Evolutionary conservation across 164 flowering plant genomes (phyloP), one percentile per base, ranked within the genome.

Genomic region (Stephania yunnanensis): DNA sequence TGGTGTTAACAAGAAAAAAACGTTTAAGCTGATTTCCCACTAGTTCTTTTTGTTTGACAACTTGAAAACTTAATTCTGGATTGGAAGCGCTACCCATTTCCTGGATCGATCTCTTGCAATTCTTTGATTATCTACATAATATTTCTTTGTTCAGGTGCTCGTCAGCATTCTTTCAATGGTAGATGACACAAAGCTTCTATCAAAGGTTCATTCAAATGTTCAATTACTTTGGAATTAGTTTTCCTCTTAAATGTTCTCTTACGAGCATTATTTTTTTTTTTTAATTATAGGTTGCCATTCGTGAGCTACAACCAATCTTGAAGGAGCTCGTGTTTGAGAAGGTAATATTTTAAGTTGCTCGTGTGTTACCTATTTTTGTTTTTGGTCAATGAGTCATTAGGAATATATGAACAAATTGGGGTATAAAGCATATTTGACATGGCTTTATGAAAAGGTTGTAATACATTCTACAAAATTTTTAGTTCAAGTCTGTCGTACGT

Each of bases 131-230:
- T n/a, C 20, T 55, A 15, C 63, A 15, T 6, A 15, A 19, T 55
- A 55, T 55, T 55, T 55, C 19, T 2, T 55, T 10, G 15, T 55
- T 55, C 87, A 93, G 99, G 93, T 95, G 69, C 95, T 95, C 70
- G 86, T 78, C 29, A 82, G 88, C 84, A 79, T 92, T 78, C 79
- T 95, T 69, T 91, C 97, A 50, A 76, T 78, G 50, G 97, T 94
- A 74, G 98, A 95, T 76, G 98, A 93, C 85, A 93, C 99, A 81
- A 91, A 91, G 77, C 93, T 93, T 36, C 55, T 91, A 53, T 80
- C 88, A 61, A 93, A 93, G 98, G 99, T 95, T 74, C 20, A 75
- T 80, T 53, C 64, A 73, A 52, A 61, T 68, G 73, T 1, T 30
- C 65, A 75, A 70, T 13, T 69, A 5, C 0, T 75, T 52, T 76